Evolutionary conservation across 1,284 basidiomycete species (phyloP).

Genomic region (Austropuccinia psidii): DNA sequence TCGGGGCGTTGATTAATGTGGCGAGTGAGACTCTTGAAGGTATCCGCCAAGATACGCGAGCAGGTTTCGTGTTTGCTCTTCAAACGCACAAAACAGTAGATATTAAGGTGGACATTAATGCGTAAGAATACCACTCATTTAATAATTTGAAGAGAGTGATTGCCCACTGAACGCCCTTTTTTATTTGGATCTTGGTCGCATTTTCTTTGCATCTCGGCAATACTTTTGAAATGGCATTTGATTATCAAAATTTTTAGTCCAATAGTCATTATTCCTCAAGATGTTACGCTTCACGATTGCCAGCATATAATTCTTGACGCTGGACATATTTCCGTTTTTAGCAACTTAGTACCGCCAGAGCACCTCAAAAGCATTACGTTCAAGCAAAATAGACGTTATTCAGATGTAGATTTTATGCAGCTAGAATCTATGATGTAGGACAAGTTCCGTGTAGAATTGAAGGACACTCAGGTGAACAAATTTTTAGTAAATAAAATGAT

Average conservation of each 20-base stretch:
- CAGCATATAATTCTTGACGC: constrained; percentile 91
- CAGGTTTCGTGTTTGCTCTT: constrained; percentile 86
- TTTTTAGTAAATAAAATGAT: no score
- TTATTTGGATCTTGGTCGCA: no score
- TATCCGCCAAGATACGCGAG: constrained; percentile 86
- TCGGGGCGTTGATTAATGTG: constrained; percentile 62
- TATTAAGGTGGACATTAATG: constrained; percentile 90
- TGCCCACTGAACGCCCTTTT: no score
- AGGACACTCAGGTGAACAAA: constrained; percentile 72
- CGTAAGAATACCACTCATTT: no score
- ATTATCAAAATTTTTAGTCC: constrained; percentile 50
- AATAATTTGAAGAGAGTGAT: no score
- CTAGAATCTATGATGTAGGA: constrained; percentile 97
- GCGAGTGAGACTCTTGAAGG: constrained; percentile 93
- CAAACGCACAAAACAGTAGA: constrained; percentile 93
- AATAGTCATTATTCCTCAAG: constrained; percentile 90
- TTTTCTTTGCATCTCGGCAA: no score
- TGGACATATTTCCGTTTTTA: constrained; percentile 89
- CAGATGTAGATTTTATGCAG: constrained; percentile 75
- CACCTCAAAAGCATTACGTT: constrained; percentile 70
- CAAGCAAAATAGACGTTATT: constrained; percentile 80
- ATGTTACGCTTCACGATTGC: constrained; percentile 65
- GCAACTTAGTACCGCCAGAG: constrained; percentile 77
- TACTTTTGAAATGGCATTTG: not conserved
- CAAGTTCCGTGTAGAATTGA: constrained; percentile 71